Conservation (phyloP, 768 basidiomycete genomes). For the Neoboletus magnificus region DNA sequence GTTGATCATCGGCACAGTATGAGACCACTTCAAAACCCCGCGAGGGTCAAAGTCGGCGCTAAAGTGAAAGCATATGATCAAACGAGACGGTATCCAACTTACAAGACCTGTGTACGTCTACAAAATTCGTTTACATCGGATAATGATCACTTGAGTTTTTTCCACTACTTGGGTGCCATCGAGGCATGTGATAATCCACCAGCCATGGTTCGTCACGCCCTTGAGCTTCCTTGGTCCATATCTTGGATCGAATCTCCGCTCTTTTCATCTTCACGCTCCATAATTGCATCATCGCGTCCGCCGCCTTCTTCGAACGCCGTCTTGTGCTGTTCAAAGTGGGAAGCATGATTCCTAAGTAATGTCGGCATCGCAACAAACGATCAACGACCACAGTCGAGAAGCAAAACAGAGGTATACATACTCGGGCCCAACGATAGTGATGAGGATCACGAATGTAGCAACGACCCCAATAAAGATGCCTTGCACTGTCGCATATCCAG, state of each 20-base stretch:
- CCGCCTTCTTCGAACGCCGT: constrained; percentile 77
- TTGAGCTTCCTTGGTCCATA: not conserved
- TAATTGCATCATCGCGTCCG: constrained; percentile 45
- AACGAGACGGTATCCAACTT: not conserved
- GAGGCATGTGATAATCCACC: not conserved
- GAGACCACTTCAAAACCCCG: not conserved
- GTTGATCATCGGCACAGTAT: not conserved
- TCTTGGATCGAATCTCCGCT: constrained; percentile 7
- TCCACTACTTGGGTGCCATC: not conserved
- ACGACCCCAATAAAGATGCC: constrained; percentile 87
- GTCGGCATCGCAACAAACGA: not conserved
- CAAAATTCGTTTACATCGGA: not conserved
- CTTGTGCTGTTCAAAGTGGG: constrained; percentile 82
- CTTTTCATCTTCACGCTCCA: constrained; percentile 23
- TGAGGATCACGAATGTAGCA: constrained; percentile 69
- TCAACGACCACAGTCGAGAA: not conserved
- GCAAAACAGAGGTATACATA: constrained; percentile 34
- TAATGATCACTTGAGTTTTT: no score
- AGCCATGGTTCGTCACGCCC: constrained; percentile 1
- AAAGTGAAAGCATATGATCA: not conserved
- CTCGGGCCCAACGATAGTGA: constrained; percentile 79
- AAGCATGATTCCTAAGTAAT: constrained; percentile 59
- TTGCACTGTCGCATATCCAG: constrained; percentile 75
- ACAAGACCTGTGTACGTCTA: not conserved
- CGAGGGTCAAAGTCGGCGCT: not conserved